phyloP scores from a whole-genome alignment of 2,329 filamentous ascomycete genomes.

The Neodidymelliopsis sp. region DNA sequence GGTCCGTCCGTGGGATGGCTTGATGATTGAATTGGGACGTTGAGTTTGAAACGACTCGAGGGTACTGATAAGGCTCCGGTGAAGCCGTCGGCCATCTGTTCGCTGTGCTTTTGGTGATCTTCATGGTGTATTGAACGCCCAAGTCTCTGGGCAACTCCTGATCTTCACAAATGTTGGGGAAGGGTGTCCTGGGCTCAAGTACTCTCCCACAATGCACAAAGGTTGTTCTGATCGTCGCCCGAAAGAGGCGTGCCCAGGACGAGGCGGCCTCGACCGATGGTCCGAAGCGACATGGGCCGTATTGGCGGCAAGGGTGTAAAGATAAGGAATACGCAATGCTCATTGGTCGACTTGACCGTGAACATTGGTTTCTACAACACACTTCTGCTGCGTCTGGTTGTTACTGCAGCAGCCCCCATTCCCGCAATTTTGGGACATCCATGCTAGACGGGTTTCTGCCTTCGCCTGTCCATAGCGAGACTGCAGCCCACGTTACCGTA shows the following conservation, averaged over 20 bases:
- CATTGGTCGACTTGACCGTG: conserved; percentile 1
- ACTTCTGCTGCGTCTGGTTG: conserved; percentile 3
- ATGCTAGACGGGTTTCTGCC: conserved; percentile 2
- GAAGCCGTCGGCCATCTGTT: conserved; percentile 10
- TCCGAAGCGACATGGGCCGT: conserved; percentile 11
- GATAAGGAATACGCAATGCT: conserved; percentile 9
- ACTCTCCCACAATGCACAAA: conserved; percentile 2
- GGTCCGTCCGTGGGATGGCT: conserved; percentile 12
- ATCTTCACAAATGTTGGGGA: conserved; percentile 8
- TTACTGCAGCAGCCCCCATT: conserved; percentile 4
- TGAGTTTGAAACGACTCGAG: conserved; percentile 3
- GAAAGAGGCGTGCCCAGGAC: conserved; percentile 9
- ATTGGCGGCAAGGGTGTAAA: conserved; percentile 5
- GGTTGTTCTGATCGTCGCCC: conserved; percentile 8
- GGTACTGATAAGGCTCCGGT: conserved; percentile 12
- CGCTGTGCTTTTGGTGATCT: neutral
- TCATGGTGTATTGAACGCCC: neutral
- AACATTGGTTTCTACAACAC: neutral
- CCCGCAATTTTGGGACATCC: conserved; percentile 1
- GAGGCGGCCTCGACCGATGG: conserved; percentile 4
- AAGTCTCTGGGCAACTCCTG: conserved; percentile 12
- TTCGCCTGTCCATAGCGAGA: neutral
- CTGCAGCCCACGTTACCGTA: conserved; percentile 2
- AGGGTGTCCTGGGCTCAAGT: conserved; percentile 3
- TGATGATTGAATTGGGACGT: conserved; percentile 3